Base-by-base conservation (phyloP, 805 yeast species). In the Groenewaldozyma salmanticensis region DNA sequence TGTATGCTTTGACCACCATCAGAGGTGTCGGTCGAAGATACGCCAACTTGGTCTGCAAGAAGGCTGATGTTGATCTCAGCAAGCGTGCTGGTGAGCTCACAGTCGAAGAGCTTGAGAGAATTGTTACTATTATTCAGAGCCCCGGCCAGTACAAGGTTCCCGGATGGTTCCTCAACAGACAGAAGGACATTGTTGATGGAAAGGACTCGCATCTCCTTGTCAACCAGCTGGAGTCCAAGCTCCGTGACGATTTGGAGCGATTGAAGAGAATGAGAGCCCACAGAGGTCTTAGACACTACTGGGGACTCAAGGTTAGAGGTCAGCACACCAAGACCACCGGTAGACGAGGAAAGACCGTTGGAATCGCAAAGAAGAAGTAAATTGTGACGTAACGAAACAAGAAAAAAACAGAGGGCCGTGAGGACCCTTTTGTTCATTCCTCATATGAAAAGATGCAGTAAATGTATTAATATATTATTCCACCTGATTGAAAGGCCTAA, bases 11-110 rank as follows among this genome's bases (percentile, higher is more conserved):
- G 77, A 88, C 98, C 80, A 83, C 88, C 75, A 94, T 92, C 71
- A 85, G 96, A 79, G 99, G 99, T 88, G 97, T 92, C 66, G 98
- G 98, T 79, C 94, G 97, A 76, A 92, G 99, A 79, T 94, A 90
- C 84, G 79, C 98, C 74, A 92, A 94, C 88, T 79, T 92, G 77
- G 96, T 92, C 68, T 92, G 97, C 81, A 94, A 94, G 85, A 94
- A 90, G 82, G 99, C 99, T 65, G 99, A 92, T 79, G 94, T 92
- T 68, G 94, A 85, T 71, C 81, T 94, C 74, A 66, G 73, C 74
- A 92, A 92, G 83, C 85, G 99, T 75, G 99, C 99, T 65, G 99
- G 99, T 84, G 98, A 92, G 77, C 86, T 92, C 71, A 88, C 98
- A 71, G 98, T 92, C 74, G 99, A 92, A 82, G 99, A 92, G 79